Conservation (phyloP, 306 rosid genomes). For the Ochetophila trinervis region DNA sequence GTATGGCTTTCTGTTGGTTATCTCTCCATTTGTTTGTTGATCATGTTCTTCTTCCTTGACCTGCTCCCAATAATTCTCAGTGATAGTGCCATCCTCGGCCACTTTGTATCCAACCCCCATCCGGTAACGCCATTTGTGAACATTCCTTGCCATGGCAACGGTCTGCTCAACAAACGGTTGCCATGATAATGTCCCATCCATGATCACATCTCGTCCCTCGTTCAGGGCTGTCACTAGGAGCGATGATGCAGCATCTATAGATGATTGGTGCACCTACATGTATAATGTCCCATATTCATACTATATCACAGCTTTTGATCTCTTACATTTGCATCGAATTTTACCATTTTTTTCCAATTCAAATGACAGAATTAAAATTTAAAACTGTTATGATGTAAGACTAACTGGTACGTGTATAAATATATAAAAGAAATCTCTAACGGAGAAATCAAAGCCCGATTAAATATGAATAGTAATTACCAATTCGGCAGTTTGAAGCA, state of each 20-base stretch:
- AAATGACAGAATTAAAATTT: no score
- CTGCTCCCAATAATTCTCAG: constrained; percentile 81
- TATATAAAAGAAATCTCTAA: no score
- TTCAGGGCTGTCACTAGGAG: constrained; percentile 81
- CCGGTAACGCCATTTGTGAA: constrained; percentile 69
- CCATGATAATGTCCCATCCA: constrained; percentile 96
- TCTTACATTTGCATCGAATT: no score
- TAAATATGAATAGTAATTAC: no score
- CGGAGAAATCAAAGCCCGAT: no score
- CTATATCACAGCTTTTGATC: no score
- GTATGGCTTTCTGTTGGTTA: constrained; percentile 49
- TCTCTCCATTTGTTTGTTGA: constrained; percentile 20
- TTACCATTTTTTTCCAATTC: no score
- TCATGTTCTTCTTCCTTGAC: constrained; percentile 42
- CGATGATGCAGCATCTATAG: constrained; percentile 86
- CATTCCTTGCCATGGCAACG: constrained; percentile 71
- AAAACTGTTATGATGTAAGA: no score
- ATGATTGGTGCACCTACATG: constrained; percentile 75
- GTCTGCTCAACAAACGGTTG: constrained; percentile 80
- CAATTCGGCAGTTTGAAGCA: constrained; percentile 82
- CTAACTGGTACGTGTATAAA: no score
- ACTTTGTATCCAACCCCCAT: constrained; percentile 90
- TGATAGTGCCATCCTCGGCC: constrained; percentile 53
- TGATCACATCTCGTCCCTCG: constrained; percentile 83
- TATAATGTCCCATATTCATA: background rate